A percentile compares a stretch with the other conserved stretches of the same genome.
Evolutionary conservation across 2,329 filamentous ascomycete species (phyloP).

Genomic region (Blumeria hordei): DNA sequence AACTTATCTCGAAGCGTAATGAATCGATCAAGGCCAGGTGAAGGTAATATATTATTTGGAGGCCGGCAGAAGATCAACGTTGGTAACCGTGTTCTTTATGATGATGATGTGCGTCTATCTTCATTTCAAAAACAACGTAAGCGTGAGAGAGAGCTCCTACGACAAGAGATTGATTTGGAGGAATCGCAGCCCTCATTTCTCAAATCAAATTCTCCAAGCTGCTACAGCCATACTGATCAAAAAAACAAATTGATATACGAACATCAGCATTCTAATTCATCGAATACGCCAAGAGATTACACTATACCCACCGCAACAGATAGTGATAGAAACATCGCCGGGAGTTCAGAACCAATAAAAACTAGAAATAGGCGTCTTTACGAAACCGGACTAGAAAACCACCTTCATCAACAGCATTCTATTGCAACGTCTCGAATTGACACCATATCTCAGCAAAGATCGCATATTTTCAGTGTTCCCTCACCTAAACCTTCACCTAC

Average conservation of each 20-base stretch:
- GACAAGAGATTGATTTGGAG: background rate
- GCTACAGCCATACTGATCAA: no score
- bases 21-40: slow-evolving; percentile 55
- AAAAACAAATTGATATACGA: no score
- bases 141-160: slow-evolving; percentile 15
- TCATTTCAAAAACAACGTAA: slow-evolving; percentile 55
- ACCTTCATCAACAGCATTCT: slow-evolving; percentile 57
- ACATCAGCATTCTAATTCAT: no score
- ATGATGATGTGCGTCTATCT: slow-evolving; percentile 64
- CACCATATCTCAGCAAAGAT: slow-evolving; percentile 41
- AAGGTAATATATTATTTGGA: slow-evolving; percentile 84
- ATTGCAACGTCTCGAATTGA: slow-evolving; percentile 60
- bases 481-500: slow-evolving; percentile 11
- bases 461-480: slow-evolving; percentile 10
- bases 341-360: slow-evolving; percentile 32
- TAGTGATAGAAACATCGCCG: no score
- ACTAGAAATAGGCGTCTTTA: slow-evolving; percentile 57
- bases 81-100: slow-evolving; percentile 50
- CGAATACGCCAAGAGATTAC: slow-evolving; percentile 4
- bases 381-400: slow-evolving; percentile 57
- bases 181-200: no score
- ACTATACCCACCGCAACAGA: no score
- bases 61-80: slow-evolving; percentile 88
- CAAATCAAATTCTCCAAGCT: no score
- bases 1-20: slow-evolving; percentile 46